Conservation (phyloP, 2,329 filamentous ascomycete genomes). For the Claviceps lovelessii region DNA sequence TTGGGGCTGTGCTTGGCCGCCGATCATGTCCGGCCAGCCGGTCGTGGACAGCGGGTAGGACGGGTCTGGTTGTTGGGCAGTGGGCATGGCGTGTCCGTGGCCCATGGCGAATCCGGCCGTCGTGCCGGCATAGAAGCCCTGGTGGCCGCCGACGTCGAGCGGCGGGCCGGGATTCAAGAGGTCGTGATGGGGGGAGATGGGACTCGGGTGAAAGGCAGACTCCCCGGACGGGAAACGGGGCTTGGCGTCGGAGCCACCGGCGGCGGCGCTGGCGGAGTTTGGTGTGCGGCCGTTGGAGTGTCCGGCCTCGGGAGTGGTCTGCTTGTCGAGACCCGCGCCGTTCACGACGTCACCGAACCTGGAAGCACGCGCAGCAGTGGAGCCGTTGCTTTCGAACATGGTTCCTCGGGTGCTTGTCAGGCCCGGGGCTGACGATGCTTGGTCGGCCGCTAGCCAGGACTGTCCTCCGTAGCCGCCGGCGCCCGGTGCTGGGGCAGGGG, state of each 20-base stretch:
- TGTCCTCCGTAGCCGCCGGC: constrained; percentile 9
- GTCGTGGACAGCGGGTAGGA: constrained; percentile 3
- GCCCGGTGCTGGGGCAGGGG: neutral
- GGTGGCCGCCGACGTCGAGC: constrained; percentile 14
- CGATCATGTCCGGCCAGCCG: constrained; percentile 29
- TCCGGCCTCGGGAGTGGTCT: constrained; percentile 33
- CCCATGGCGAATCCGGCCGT: constrained; percentile 23
- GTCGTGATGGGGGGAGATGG: constrained; percentile 31
- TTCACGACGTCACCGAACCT: too few relatives aligned
- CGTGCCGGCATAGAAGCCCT: constrained; percentile 26
- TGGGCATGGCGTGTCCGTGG: constrained; percentile 6
- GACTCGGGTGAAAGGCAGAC: constrained; percentile 38
- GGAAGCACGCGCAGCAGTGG: too few relatives aligned
- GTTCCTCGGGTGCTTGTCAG: too few relatives aligned
- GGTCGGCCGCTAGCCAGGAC: constrained; percentile 25
- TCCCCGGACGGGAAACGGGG: constrained; percentile 9
- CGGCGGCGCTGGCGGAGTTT: too few relatives aligned
- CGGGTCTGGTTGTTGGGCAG: constrained; percentile 12
- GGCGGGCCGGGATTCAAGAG: constrained; percentile 20
- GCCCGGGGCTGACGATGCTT: too few relatives aligned
- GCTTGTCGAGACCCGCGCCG: constrained; percentile 24
- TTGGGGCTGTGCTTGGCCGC: constrained; percentile 19
- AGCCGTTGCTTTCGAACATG: too few relatives aligned
- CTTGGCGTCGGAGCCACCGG: too few relatives aligned
- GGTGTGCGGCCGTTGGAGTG: constrained; percentile 32